phyloP scores from a whole-genome alignment of 306 rosid genomes.

The Ammopiptanthus mongolicus region DNA sequence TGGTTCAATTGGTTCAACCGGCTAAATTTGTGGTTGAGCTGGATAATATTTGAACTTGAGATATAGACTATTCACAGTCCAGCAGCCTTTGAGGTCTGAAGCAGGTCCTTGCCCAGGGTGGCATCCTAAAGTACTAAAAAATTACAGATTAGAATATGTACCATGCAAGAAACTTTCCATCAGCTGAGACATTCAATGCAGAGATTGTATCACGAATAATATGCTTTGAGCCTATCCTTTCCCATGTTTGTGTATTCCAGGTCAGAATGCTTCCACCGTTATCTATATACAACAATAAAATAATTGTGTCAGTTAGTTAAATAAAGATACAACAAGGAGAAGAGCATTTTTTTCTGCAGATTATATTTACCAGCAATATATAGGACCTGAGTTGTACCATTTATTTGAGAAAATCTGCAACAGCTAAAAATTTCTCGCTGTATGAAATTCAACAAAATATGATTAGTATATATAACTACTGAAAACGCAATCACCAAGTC shows the following conservation, averaged over 20 bases:
- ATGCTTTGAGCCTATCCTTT: slow-evolving; percentile 56
- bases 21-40: no score
- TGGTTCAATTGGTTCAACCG: neutral
- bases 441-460: slow-evolving; percentile 24
- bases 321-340: neutral
- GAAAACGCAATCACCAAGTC: slow-evolving; percentile 1
- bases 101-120: neutral
- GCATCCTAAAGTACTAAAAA: neutral
- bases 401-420: slow-evolving; percentile 71
- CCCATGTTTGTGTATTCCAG: slow-evolving; percentile 84
- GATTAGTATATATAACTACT: slow-evolving; percentile 13
- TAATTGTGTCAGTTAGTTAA: slow-evolving; percentile 24
- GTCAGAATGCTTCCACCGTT: slow-evolving; percentile 71
- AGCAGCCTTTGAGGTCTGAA: neutral
- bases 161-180: slow-evolving; percentile 88
- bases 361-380: slow-evolving; percentile 57
- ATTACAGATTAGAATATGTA: slow-evolving; percentile 29
- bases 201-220: slow-evolving; percentile 58
- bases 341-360: slow-evolving; percentile 11
- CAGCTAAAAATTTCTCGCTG: slow-evolving; percentile 73
- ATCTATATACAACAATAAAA: slow-evolving; percentile 33
- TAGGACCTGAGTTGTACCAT: slow-evolving; percentile 44
- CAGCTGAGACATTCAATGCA: slow-evolving; percentile 76
- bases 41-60: no score
- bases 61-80: no score